Base-by-base conservation (phyloP, 805 yeast species). In the Saccharomycopsis oosterbeekiorum region DNA sequence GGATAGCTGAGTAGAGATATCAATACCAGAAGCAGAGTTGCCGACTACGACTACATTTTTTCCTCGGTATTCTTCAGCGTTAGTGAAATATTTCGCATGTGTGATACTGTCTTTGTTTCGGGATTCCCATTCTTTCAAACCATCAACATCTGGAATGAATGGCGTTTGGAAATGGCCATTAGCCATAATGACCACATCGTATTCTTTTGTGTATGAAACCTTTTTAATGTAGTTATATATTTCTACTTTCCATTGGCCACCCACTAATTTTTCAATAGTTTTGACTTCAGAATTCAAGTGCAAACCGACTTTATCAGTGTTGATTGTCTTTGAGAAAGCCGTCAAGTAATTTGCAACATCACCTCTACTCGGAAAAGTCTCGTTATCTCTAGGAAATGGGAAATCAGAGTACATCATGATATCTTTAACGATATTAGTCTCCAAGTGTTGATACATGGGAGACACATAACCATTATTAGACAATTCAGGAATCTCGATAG, bases 1-100 rank as follows among this genome's bases (percentile, higher is more conserved):
- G 1, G 53, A 47, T 21, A 85, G 68, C 68, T 87, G 92, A 61
- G 78, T 79, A 1, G 89, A 51, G 88, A 75, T 61, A 69, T 90
- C 96, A 19, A 83, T 80, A 34, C 93, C 96, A 37, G 90, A 84
- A 2, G 94, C 86, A 12, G 85, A 83, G 66, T 84, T 85, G 0
- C 96, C 96, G n/a, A 89, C 81, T 4, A 88, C 78, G 54, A 89
- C 70, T 15, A 85, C 82, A 9, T 47, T 47, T 21, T 47, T 47
- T 12, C 74, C 76, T 1, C 74, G 74, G 0, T 84, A 78, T 47
- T 47, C 53, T 47, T 47, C 53, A 2, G 53, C 53, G 19, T 70
- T 70, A 60, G 84, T 77, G 68, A 77, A 87, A 43, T 77, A 71
- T 63, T 83, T 83, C 8, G 91, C 79, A 70, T 87, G 93, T 2